Evolutionary conservation across 73 alveolate genomes (phyloP).

Genomic region (Paramecium biaurelia): DNA sequence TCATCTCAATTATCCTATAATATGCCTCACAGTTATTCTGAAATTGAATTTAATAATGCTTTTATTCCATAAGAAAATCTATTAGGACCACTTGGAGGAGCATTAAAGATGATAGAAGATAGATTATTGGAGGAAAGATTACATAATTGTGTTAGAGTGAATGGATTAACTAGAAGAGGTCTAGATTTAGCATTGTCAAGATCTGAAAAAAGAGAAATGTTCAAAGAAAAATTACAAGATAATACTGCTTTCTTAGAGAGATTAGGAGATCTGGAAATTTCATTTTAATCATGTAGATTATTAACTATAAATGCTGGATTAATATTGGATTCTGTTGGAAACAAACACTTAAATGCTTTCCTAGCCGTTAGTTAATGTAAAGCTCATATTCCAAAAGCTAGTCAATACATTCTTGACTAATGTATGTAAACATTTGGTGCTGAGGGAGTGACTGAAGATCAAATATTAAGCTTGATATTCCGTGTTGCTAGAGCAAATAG

Average conservation of each 20-base stretch:
- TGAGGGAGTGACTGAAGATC: constrained; percentile 56
- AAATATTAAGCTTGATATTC: constrained; percentile 50
- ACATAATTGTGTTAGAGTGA: constrained; percentile 69
- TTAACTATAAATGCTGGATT: constrained; percentile 47
- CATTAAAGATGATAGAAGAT: constrained; percentile 73
- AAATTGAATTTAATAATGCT: constrained; percentile 69
- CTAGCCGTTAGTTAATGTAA: constrained; percentile 15
- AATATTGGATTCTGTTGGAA: constrained; percentile 38
- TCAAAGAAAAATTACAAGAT: constrained; percentile 26
- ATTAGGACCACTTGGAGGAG: constrained; percentile 72
- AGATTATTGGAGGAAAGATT: constrained; percentile 74
- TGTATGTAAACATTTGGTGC: constrained; percentile 54
- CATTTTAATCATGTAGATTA: constrained; percentile 23
- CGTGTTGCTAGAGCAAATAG: constrained; percentile 62
- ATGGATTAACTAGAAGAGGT: constrained; percentile 66
- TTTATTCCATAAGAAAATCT: constrained; percentile 68
- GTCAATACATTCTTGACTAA: constrained; percentile 35
- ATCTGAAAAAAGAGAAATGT: constrained; percentile 14
- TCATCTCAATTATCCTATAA: constrained; percentile 46
- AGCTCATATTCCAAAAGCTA: constrained; percentile 3
- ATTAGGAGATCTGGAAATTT: constrained; percentile 24
- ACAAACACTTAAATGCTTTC: neutral
- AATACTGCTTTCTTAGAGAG: neutral
- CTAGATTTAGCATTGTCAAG: constrained; percentile 16
- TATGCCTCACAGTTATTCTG: constrained; percentile 72